These are phyloP conservation scores for Clarireedia homoeocarpa DNA, from an alignment of 2,329 filamentous ascomycete species.

Conservation along the genomic window DNA sequence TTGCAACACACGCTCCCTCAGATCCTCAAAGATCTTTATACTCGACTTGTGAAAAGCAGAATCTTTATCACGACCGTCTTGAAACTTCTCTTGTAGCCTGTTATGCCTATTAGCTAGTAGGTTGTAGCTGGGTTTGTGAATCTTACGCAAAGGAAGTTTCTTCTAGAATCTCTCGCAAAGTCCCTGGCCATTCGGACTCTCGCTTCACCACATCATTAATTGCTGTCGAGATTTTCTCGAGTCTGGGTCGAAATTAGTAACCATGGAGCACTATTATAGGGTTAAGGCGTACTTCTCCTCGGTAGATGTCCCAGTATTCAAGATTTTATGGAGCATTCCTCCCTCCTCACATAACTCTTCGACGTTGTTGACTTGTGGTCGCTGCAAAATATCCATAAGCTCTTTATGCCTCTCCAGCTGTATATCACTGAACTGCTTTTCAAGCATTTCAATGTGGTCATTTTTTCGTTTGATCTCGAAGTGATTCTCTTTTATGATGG, in stretches of 20 bases:
- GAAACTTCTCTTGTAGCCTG: not conserved
- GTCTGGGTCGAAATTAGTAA: constrained; percentile 14
- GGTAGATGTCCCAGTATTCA: constrained; percentile 11
- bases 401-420: constrained; percentile 12
- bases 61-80: not conserved
- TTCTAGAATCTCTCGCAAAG: constrained; percentile 19
- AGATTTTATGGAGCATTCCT: constrained; percentile 16
- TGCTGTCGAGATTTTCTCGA: constrained; percentile 16
- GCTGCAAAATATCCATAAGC: constrained; percentile 17
- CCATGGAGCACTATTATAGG: constrained; percentile 3
- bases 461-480: not conserved
- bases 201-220: constrained; percentile 12
- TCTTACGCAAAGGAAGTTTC: constrained; percentile 20
- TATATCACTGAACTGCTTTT: not conserved
- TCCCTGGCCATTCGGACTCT: constrained; percentile 11
- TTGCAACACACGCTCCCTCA: not conserved
- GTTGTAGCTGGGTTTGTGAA: not conserved
- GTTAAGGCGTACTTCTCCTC: constrained; percentile 27
- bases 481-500: not conserved
- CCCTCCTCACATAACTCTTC: constrained; percentile 18
- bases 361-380: constrained; percentile 12
- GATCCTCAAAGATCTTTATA: not conserved
- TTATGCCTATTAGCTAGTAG: not conserved
- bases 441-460: not conserved
- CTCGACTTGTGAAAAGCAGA: not conserved